Evolutionary conservation across 805 yeast genomes (phyloP), one percentile per base, ranked within the genome.

Genomic region (Zygoascus flipseniorum): DNA sequence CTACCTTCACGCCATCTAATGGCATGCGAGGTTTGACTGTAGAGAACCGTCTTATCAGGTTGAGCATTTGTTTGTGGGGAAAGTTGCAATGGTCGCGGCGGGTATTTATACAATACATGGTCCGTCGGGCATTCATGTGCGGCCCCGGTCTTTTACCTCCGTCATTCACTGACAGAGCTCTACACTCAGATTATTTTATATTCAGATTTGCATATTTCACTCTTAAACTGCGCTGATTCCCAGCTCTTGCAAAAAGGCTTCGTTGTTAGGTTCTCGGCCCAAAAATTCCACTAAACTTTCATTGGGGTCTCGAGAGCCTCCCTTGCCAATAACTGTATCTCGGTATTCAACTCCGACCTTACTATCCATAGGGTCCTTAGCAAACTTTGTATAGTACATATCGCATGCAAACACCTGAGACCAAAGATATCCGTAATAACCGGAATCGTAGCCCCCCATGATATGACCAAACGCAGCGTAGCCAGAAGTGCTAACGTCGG

Each of bases 371-470:
- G 95, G 93, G 65, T 85, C 80, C 1, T 70, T 61, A 54, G 79
- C 78, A 74, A 88, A 88, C 62, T 79, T 77, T 4, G 86, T 70
- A 66, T 85, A 81, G 71, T 78, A 88, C 65, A 88, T 85, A 67
- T 88, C 96, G 6, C 87, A 79, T 1, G 95, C 93, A 72, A 83
- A 88, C 14, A 86, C 95, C 62, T 82, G 83, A 1, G 95, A 85
- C 83, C 89, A 88, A 71, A 87, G 69, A 67, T 88, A 88, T 1
- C 95, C 95, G 62, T 88, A 88, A 69, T 88, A 88, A 2, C 90
- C 89, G 10, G 90, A 82, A 52, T 86, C 92, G 67, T 88, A 88
- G 16, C 95, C 92, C 41, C 89, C 89, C 73, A 83, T 79, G 66
- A 86, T 79, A 65, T 88, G 96, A 1, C 88, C 71, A 66, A 87